Evolutionary conservation across 2,329 filamentous ascomycete species (phyloP).

Genomic region (Taxawa tesnikishii): DNA sequence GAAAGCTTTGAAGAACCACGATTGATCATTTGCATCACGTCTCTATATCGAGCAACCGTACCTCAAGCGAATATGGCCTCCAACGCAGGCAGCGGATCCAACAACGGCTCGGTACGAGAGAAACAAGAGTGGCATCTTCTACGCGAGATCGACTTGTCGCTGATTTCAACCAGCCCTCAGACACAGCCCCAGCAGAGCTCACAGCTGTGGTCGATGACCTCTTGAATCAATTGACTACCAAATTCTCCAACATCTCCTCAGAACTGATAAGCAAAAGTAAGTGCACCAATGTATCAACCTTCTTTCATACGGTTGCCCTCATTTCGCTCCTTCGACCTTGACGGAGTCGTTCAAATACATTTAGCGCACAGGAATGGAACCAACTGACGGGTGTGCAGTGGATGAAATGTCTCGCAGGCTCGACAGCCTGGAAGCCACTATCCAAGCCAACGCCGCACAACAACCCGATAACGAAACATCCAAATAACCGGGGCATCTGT

Average conservation of each 20-base stretch:
- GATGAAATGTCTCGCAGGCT: constrained; percentile 84
- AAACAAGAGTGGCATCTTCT: background rate
- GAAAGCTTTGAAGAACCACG: too few relatives aligned
- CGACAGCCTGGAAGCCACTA: constrained; percentile 67
- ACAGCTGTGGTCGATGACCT: constrained; percentile 75
- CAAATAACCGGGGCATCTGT: too few relatives aligned
- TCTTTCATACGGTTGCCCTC: too few relatives aligned
- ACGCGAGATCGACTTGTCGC: background rate
- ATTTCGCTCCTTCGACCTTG: background rate
- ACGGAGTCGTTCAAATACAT: background rate
- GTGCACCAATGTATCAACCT: too few relatives aligned
- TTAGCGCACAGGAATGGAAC: background rate
- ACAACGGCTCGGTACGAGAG: background rate
- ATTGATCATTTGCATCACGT: too few relatives aligned
- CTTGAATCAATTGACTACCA: constrained; percentile 69
- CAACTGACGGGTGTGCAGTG: constrained; percentile 42
- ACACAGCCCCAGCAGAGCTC: constrained; percentile 50
- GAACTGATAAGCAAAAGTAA: constrained; percentile 83
- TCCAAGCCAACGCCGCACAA: constrained; percentile 34
- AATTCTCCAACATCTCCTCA: constrained; percentile 72
- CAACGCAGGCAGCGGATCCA: too few relatives aligned
- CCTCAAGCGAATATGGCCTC: too few relatives aligned
- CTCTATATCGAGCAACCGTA: too few relatives aligned
- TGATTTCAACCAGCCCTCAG: constrained; percentile 22
- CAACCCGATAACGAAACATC: constrained; percentile 6